phyloP scores from a whole-genome alignment of 768 basidiomycete genomes.

The Amylocystis lapponica region DNA sequence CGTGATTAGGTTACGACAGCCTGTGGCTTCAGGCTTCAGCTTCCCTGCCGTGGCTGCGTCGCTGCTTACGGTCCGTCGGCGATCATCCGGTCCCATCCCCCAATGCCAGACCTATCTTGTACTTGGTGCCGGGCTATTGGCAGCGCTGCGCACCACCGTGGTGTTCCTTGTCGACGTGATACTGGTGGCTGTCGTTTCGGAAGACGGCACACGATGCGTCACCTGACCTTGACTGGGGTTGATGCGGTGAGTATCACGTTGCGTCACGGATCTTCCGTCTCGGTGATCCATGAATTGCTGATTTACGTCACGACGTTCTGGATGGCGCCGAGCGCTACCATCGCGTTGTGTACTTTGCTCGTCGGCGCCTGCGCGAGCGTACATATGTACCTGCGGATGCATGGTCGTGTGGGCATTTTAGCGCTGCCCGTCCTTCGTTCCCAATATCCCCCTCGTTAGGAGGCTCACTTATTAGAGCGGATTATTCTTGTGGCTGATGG shows the following conservation, averaged over 20 bases:
- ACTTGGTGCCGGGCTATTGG: constrained; percentile 31
- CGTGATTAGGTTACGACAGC: constrained; percentile 3
- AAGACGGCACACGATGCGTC: too few relatives aligned
- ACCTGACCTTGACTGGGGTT: constrained; percentile 40
- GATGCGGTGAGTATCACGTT: constrained; percentile 35
- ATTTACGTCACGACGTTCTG: constrained; percentile 26
- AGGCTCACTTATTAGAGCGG: too few relatives aligned
- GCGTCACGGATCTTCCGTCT: not conserved
- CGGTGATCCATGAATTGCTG: not conserved
- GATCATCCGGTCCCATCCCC: constrained; percentile 28
- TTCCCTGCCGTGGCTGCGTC: constrained; percentile 46
- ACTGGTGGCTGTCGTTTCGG: constrained; percentile 40
- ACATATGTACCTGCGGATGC: too few relatives aligned
- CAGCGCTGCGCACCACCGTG: constrained; percentile 41
- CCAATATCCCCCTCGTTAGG: too few relatives aligned
- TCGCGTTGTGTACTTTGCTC: constrained; percentile 43
- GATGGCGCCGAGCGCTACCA: constrained; percentile 46
- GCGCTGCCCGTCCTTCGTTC: too few relatives aligned
- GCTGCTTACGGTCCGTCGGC: constrained; percentile 39
- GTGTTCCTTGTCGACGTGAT: constrained; percentile 50
- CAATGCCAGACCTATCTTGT: constrained; percentile 35
- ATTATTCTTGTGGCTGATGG: too few relatives aligned
- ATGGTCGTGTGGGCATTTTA: too few relatives aligned
- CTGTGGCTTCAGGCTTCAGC: constrained; percentile 40
- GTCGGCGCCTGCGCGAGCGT: constrained; percentile 29